phyloP scores from a whole-genome alignment of 2,329 filamentous ascomycete genomes.

The Botryotinia narcissicola region DNA sequence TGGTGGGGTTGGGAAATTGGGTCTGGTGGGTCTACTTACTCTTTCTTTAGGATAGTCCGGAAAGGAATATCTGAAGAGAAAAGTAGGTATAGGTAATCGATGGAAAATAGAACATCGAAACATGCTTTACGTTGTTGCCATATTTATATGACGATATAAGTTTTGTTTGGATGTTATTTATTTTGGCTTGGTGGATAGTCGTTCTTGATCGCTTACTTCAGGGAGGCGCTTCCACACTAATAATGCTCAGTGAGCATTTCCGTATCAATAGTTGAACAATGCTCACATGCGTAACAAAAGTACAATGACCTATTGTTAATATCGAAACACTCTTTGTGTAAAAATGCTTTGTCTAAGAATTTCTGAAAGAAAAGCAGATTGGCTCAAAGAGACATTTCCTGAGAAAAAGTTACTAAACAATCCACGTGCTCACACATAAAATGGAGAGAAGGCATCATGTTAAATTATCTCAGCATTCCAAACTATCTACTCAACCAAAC shows the following conservation, averaged over 20 bases:
- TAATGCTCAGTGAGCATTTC: not conserved
- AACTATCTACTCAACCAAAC: not conserved
- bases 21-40: not conserved
- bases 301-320: not conserved
- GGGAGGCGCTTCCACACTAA: not conserved
- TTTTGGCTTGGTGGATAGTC: not conserved
- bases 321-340: not conserved
- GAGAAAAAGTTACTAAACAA: not conserved
- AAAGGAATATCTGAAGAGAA: not conserved
- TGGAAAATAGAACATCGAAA: not conserved
- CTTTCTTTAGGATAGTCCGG: not conserved
- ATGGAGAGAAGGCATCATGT: not conserved
- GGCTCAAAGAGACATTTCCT: not conserved
- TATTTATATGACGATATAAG: not conserved
- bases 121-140: fast-evolving
- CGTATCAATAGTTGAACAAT: not conserved
- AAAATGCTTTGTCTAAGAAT: not conserved
- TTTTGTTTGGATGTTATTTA: not conserved
- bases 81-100: not conserved
- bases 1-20: too few species aligned
- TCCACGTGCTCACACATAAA: not conserved
- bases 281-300: not conserved
- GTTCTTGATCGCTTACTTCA: not conserved
- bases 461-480: not conserved
- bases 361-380: not conserved